Conservation (phyloP, 148 eudicot genomes). For the Vaccinium myrtillus region DNA sequence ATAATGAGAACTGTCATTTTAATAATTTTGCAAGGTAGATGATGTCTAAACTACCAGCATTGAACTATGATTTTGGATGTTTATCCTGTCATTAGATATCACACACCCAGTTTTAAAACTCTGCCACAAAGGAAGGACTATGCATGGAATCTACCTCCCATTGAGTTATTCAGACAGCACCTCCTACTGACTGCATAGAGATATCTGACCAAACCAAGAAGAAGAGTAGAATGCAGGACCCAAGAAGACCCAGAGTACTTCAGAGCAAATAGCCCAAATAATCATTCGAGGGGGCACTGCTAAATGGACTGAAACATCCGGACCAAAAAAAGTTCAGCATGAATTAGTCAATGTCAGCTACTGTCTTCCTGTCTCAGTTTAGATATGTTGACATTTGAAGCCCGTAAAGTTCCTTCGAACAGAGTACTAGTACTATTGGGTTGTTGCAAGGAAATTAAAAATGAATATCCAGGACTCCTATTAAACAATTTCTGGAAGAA, state of each 20-base stretch:
- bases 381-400: neutral
- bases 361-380: neutral
- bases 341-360: neutral
- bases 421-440: neutral
- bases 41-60: neutral
- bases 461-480: neutral
- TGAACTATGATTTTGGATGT: neutral
- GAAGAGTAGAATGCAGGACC: neutral
- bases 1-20: no score
- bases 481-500: neutral
- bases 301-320: neutral
- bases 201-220: neutral
- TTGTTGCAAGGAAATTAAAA: neutral
- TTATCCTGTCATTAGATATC: neutral
- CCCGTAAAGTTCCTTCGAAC: neutral
- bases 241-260: neutral
- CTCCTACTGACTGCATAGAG: neutral
- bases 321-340: neutral
- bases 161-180: neutral
- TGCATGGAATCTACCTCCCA: slow-evolving; percentile 10
- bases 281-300: neutral
- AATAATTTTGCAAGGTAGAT: no score
- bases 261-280: neutral
- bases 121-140: neutral
- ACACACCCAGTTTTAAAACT: neutral